Conservation (phyloP, 345 rosid genomes). For the thale cress (Arabidopsis thaliana) region TAIR10.1 NC_003075.7:7148501-7149000, state of each 20-base stretch:
- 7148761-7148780: conserved; percentile 50
- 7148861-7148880: background rate
- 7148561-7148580: too few relatives aligned
- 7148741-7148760: conserved; percentile 60
- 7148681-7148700: conserved; percentile 34
- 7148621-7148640: conserved; percentile 55
- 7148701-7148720: conserved; percentile 52
- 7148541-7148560: background rate
- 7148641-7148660: conserved; percentile 52
- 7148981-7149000: conserved; percentile 35
- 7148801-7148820: conserved; percentile 51
- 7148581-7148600: background rate
- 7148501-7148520: conserved; percentile 46
- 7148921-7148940: conserved; percentile 18
- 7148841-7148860: background rate
- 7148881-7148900: background rate
- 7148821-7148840: conserved; percentile 46
- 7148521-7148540: conserved; percentile 43
- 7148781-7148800: conserved; percentile 70
- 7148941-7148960: conserved; percentile 38
- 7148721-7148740: conserved; percentile 59
- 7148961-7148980: conserved; percentile 39
- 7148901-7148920: conserved; percentile 13
- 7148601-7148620: conserved; percentile 48
- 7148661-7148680: conserved; percentile 9